Base-by-base conservation (phyloP, 1,139 yeast genomes). In the Candida sanyaensis region DNA sequence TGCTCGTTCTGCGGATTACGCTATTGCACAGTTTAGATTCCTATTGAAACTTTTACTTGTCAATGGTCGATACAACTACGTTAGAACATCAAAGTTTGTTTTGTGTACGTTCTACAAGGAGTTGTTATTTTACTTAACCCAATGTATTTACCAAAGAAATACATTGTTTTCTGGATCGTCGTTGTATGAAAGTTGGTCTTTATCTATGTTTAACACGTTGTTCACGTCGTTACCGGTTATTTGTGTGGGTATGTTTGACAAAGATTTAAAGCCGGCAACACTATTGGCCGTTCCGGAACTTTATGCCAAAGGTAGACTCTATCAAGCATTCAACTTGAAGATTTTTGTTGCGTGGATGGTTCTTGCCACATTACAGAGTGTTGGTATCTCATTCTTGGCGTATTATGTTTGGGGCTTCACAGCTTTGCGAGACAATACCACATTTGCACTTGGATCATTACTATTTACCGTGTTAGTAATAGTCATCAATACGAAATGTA, bases 31-130 rank as follows among this genome's bases (percentile, higher is more conserved):
- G 65, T 93, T 93, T 68, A 75, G 97, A 50, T 93, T 81, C 62
- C 69, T 93, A 51, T 73, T 88, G 47, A 93, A 95, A 66, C 69
- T 93, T 46, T 73, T 93, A 40, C 75, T 93, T 45, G 99, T 95
- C 8, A 97, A 95, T 70, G 99, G 99, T 2, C 79, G 98, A 29
- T 93, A 96, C 77, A 93, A 93, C 63, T 95, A 95, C 62, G 82
- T 91, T 51, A 76, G 99, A 51, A 91, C 97, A 0, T 82, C 96
- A 45, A 92, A 92, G 65, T 95, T 93, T 68, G 92, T 93, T 41
- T 73, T 93, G 56, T 88, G 96, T 51, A 95, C 99, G 0, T 95
- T 93, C 63, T 93, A 92, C 81, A 95, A 95, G 65, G 99, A 95
- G 63, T 72, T 92, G 52, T 66, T 92, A 59, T 93, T 95, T 62